These are phyloP conservation scores for Incumbomyces delicatus DNA, from an alignment of 2,329 filamentous ascomycete genomes.

Conservation along the genomic window DNA sequence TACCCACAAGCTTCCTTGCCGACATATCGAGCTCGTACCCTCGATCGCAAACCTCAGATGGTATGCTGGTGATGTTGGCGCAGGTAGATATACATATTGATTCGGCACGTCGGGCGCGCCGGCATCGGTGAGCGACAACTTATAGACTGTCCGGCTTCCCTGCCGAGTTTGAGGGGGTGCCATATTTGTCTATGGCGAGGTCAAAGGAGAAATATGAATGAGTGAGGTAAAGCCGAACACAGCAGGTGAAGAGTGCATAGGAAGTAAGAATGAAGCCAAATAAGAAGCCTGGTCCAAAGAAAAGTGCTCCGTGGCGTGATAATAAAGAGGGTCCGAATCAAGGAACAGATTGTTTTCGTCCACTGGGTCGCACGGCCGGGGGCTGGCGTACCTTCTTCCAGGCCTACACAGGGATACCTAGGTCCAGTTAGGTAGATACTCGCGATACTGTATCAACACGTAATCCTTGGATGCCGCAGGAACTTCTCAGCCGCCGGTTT, in stretches of 20 bases:
- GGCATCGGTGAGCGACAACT: conserved; percentile 83
- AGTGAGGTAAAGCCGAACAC: too few species aligned
- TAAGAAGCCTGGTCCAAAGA: too few species aligned
- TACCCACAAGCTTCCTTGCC: conserved; percentile 89
- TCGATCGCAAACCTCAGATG: conserved; percentile 26
- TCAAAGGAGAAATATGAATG: not conserved
- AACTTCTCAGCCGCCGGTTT: not conserved
- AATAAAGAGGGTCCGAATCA: too few species aligned
- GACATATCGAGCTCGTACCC: conserved; percentile 65
- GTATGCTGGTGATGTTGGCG: conserved; percentile 63
- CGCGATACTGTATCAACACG: not conserved
- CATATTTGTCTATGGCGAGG: conserved; percentile 1
- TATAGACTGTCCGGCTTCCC: conserved; percentile 53
- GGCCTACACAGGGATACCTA: too few species aligned
- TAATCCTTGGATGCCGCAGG: not conserved
- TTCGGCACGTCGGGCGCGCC: conserved; percentile 83
- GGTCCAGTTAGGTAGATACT: not conserved
- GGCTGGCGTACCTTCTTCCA: too few species aligned
- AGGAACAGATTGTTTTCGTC: too few species aligned
- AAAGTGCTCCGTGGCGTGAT: too few species aligned
- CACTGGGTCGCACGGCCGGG: too few species aligned
- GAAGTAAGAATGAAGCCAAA: too few species aligned
- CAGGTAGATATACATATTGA: conserved; percentile 83
- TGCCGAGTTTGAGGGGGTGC: conserved; percentile 18
- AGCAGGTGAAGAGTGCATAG: too few species aligned